Base-by-base conservation (phyloP, 257 asterid genomes). In the Solanum raphanifolium region DNA sequence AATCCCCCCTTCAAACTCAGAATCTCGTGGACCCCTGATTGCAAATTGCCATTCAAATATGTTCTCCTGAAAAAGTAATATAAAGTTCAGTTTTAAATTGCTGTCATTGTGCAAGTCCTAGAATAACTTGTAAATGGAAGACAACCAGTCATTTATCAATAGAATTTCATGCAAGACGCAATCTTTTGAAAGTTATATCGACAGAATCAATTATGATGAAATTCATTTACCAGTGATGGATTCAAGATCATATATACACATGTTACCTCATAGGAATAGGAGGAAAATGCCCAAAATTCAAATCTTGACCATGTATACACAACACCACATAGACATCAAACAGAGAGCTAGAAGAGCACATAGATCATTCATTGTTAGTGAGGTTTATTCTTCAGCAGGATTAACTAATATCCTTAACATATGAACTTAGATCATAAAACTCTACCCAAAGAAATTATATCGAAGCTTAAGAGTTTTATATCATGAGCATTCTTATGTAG, bases 31-130 rank as follows among this genome's bases (percentile, higher is more conserved):
- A n/a, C 98, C 98, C 91, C 94, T 93, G 81, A 95, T 93, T 31
- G 98, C 99, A 88, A 96, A 94, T 69, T 94, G 99, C 98, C 98
- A 96, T 88, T 96, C 98, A 87, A 95, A 94, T 88, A 96, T 94
- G 89, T 96, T 90, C 89, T 95, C 98, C 99, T 96, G 91, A 79
- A 82, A 76, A 88, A 7, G 36, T 21, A 86, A 46, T 23, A 7
- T 48, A 85, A 66, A 79, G 8, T 32, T 35, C 11, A n/a, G 13
- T 15, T 73, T 68, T 36, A 43, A 69, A 41, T 48, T 21, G 48
- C 60, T 9, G 5, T 29, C 68, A 2, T 81, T 31, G 29, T 46
- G 65, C 41, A 81, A 46, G 27, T 41, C 27, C 13, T 5, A 81
- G 27, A n/a, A 1, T 9, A 81, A 43, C 68, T 27, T 48, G 41